Evolutionary conservation across 208 protist genomes (phyloP), one percentile per base, ranked within the genome.

Genomic region (Polymyxa betae): DNA sequence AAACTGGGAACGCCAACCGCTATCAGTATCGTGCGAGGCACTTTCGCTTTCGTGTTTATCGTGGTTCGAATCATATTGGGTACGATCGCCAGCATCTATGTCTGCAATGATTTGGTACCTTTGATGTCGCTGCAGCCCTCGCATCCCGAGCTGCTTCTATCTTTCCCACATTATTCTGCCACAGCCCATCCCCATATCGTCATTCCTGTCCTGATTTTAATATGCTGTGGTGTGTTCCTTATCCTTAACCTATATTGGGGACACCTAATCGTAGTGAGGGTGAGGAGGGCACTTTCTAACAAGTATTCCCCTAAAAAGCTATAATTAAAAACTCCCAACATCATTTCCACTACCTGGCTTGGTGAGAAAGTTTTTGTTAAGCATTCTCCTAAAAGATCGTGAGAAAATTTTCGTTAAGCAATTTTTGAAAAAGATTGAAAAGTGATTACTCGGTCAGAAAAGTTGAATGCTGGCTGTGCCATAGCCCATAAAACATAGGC

Each of bases 241-340:
- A 40, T 35, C 12, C 72, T 82, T 12, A 82, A 82, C n/a, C 35
- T 43, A n/a, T 82, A 82, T 43, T 82, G 72, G 72, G 72, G 72
- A 35, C 35, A 40, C 40, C n/a, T 82, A n/a, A 82, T 82, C 35
- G 72, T 35, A 12, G 16, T 38, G 72, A 82, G 35, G n/a, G 35
- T 82, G 5, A 5, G 72, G 35, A 35, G 72, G 72, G 72, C 72
- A 12, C 5, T 82, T n/a, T 82, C 72, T n/a, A n/a, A n/a, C n/a
- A n/a, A n/a, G n/a, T n/a, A n/a, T n/a, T n/a, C n/a, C n/a, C n/a
- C n/a, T n/a, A n/a, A n/a, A n/a, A n/a, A n/a, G n/a, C n/a, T n/a
- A n/a, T n/a, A n/a, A n/a, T n/a, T n/a, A n/a, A n/a, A n/a, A n/a
- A n/a, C n/a, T n/a, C n/a, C n/a, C n/a, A n/a, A n/a, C n/a, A n/a